These are phyloP conservation scores for Plenodomus tracheiphilus DNA, from an alignment of 2,329 filamentous ascomycete species.

Conservation along the genomic window DNA sequence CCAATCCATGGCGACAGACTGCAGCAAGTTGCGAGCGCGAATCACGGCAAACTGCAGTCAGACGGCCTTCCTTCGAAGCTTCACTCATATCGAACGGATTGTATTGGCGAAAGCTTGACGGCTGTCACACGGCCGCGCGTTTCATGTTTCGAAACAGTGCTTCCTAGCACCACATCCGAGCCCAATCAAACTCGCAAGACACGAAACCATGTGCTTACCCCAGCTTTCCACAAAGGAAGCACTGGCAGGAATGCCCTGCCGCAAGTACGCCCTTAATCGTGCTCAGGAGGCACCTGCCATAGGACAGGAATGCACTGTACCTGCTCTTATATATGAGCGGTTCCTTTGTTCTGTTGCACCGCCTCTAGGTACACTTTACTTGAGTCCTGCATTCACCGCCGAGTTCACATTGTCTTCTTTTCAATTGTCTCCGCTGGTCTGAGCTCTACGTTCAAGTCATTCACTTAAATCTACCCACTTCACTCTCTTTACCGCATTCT, in stretches of 20 bases:
- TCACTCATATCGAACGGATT: constrained; percentile 1
- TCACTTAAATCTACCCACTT: constrained; percentile 2
- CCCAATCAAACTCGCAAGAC: constrained; percentile 19
- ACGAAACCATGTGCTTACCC: constrained; percentile 13
- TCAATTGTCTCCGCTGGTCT: constrained; percentile 15
- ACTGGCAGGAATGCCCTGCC: constrained; percentile 12
- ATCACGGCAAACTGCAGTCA: background rate
- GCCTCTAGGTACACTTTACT: constrained; percentile 15
- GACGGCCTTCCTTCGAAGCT: background rate
- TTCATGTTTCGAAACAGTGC: constrained; percentile 32
- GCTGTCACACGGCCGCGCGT: constrained; percentile 11
- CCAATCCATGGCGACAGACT: background rate
- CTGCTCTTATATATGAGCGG: constrained; percentile 12
- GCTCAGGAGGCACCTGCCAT: background rate
- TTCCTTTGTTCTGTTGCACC: constrained; percentile 10
- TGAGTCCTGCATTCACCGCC: constrained; percentile 1
- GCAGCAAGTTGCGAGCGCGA: background rate
- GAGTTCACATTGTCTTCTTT: constrained; percentile 5
- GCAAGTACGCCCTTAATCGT: constrained; percentile 1
- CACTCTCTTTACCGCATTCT: background rate
- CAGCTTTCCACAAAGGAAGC: constrained; percentile 4
- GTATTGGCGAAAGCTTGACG: constrained; percentile 27
- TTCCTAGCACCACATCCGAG: background rate
- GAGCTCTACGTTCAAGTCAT: constrained; percentile 10
- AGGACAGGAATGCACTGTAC: constrained; percentile 8